Evolutionary conservation across 305 asterid species (phyloP).

Genomic region (Fraxinus latifolia): DNA sequence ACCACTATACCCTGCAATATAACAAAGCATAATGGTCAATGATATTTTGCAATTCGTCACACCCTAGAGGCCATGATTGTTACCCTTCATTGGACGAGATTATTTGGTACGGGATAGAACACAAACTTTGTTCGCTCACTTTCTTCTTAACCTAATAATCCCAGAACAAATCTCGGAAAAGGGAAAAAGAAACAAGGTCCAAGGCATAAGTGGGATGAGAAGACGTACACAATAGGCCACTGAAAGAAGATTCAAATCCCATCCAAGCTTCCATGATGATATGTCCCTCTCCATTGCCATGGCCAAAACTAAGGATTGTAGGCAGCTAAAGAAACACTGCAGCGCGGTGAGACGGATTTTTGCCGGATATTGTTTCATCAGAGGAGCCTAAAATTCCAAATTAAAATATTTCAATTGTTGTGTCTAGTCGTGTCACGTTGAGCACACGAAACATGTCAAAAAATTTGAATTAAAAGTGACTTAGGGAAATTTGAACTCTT

Average conservation of each 20-base stretch:
- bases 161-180: not conserved
- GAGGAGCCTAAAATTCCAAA: constrained; percentile 31
- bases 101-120: not conserved
- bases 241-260: constrained; percentile 57
- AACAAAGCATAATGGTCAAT: not conserved
- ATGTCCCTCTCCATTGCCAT: constrained; percentile 49
- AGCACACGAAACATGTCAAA: not conserved
- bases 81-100: not conserved
- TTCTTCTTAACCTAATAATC: not conserved
- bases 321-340: constrained; percentile 65
- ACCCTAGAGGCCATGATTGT: not conserved
- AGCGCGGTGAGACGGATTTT: constrained; percentile 51
- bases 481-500: not conserved
- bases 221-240: constrained; percentile 64
- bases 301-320: constrained; percentile 53
- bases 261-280: constrained; percentile 58
- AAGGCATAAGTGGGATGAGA: not conserved
- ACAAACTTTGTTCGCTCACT: not conserved
- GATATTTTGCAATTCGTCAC: not conserved
- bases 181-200: not conserved
- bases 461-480: not conserved
- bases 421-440: not conserved
- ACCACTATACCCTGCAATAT: constrained; percentile 62
- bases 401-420: not conserved
- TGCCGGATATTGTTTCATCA: constrained; percentile 57